Evolutionary conservation across 129 eudicot genomes (phyloP).

Genomic region (Helichrysum umbraculigerum): DNA sequence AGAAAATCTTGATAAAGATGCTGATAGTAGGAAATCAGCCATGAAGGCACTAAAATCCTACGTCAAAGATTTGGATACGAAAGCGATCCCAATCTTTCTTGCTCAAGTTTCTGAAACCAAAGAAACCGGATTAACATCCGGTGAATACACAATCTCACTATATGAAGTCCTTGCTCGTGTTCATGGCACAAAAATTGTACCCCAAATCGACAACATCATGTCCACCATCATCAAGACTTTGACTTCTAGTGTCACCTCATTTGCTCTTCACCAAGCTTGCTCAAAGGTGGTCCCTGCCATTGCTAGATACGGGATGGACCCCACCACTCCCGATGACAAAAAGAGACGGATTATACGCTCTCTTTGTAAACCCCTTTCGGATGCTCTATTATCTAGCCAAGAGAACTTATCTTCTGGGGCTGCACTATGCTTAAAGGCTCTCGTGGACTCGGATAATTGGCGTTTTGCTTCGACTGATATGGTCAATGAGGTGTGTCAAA

Average conservation of each 20-base stretch:
- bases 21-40: slow-evolving; percentile 81
- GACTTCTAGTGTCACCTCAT: slow-evolving; percentile 69
- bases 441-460: slow-evolving; percentile 89
- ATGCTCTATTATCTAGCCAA: slow-evolving; percentile 65
- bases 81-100: slow-evolving; percentile 84
- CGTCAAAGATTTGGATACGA: slow-evolving; percentile 80
- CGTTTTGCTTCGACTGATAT: slow-evolving; percentile 70
- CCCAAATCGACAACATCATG: slow-evolving; percentile 82
- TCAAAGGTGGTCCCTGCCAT: slow-evolving; percentile 89
- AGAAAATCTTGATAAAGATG: slow-evolving; percentile 89
- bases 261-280: slow-evolving; percentile 92
- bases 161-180: slow-evolving; percentile 87
- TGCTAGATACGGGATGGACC: slow-evolving; percentile 75
- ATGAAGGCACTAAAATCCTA: slow-evolving; percentile 79
- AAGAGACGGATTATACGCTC: slow-evolving; percentile 57
- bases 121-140: slow-evolving; percentile 57
- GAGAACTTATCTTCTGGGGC: slow-evolving; percentile 75
- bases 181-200: slow-evolving; percentile 77
- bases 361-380: slow-evolving; percentile 79
- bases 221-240: slow-evolving; percentile 57
- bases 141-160: slow-evolving; percentile 83
- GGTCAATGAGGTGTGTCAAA: slow-evolving; percentile 77
- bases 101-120: slow-evolving; percentile 90
- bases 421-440: slow-evolving; percentile 77
- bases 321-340: slow-evolving; percentile 66